Evolutionary conservation across 768 basidiomycete genomes (phyloP).

Genomic region (Kwoniella mangroviensis): DNA sequence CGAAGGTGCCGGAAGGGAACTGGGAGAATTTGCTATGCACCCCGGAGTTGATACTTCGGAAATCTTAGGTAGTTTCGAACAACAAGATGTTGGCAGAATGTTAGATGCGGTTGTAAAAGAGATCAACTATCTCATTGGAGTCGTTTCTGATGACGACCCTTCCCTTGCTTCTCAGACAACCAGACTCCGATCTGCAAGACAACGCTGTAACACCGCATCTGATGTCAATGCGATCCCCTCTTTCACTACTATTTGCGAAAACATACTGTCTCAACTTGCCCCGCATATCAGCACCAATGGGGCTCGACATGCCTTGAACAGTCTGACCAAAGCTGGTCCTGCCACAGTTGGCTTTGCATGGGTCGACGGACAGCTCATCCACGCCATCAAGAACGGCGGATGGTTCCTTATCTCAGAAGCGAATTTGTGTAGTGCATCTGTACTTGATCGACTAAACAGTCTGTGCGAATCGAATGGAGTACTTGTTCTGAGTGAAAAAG

Average conservation of each 20-base stretch:
- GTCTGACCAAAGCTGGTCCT: conserved; percentile 18
- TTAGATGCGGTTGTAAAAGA: conserved; percentile 5
- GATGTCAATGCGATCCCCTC: conserved; percentile 14
- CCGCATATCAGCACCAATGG: background rate
- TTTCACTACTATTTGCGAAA: background rate
- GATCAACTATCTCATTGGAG: conserved; percentile 7
- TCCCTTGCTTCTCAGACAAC: background rate
- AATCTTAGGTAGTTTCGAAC: conserved; percentile 93
- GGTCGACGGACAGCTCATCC: conserved; percentile 90
- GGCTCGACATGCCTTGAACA: conserved; percentile 14
- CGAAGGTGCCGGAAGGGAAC: conserved; percentile 67
- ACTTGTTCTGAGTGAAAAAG: conserved; percentile 86
- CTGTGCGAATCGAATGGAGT: conserved; percentile 85
- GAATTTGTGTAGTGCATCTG: conserved; percentile 92
- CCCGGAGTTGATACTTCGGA: conserved; percentile 90
- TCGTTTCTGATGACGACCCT: conserved; percentile 11
- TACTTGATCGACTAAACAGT: conserved; percentile 94
- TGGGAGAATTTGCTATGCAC: conserved; percentile 78
- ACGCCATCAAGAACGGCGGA: conserved; percentile 80
- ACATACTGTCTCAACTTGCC: conserved; percentile 7
- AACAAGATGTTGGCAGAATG: conserved; percentile 65
- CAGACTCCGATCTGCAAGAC: conserved; percentile 8
- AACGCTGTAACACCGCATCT: background rate
- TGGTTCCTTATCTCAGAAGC: conserved; percentile 93
- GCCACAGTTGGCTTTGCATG: conserved; percentile 72